phyloP scores from a whole-genome alignment of 129 eudicot genomes.

The Artemisia annua region DNA sequence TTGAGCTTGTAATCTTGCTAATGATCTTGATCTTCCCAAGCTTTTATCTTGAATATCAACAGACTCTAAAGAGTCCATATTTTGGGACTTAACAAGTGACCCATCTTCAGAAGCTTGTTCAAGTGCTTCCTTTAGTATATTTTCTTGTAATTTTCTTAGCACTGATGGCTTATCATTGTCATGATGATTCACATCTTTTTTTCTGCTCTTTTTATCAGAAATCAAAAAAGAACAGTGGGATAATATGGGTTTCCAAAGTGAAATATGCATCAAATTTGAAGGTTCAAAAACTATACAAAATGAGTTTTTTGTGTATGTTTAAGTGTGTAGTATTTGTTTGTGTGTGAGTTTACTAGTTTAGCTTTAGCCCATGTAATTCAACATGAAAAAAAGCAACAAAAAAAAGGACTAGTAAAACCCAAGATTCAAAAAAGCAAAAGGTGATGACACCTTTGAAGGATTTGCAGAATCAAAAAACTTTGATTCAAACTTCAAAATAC shows the following conservation, averaged over 20 bases:
- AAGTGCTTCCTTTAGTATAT: conserved; percentile 61
- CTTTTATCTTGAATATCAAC: conserved; percentile 39
- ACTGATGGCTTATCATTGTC: conserved; percentile 43
- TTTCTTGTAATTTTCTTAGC: conserved; percentile 55
- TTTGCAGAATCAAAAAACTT: conserved; percentile 48
- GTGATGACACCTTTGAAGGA: conserved; percentile 37
- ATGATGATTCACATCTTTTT: conserved; percentile 36
- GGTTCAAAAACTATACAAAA: background rate
- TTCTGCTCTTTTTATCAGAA: conserved; percentile 49
- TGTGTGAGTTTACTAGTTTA: conserved; percentile 22
- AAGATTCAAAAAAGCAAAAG: conserved; percentile 44
- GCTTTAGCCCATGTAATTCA: conserved; percentile 13
- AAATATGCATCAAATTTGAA: conserved; percentile 57
- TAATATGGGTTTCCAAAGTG: conserved; percentile 72
- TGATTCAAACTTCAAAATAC: conserved; percentile 44
- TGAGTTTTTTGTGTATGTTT: conserved; percentile 8
- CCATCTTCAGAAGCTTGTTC: conserved; percentile 82
- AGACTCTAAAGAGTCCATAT: conserved; percentile 40
- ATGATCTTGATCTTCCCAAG: conserved; percentile 54
- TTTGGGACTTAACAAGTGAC: conserved; percentile 49
- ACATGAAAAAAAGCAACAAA: conserved; percentile 32
- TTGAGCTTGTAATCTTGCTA: conserved; percentile 57
- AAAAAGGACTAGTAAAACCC: conserved; percentile 36
- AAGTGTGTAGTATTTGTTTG: conserved; percentile 2
- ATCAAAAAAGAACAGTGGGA: conserved; percentile 57